phyloP scores from a whole-genome alignment of 2,329 filamentous ascomycete genomes.

The Apiospora koreana region DNA sequence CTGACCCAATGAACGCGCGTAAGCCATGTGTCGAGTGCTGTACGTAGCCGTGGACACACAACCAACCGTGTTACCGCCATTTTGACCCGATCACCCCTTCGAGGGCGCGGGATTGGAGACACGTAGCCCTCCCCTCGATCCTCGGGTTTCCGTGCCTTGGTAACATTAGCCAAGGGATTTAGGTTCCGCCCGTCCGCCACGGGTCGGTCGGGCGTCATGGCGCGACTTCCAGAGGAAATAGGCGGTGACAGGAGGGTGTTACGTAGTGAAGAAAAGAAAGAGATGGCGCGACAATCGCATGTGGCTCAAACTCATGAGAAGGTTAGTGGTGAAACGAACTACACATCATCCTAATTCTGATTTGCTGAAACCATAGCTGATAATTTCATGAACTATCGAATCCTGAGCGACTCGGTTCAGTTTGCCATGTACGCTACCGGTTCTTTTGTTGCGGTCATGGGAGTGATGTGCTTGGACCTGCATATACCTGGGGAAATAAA shows the following conservation, averaged over 20 bases:
- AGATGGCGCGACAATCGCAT: not conserved
- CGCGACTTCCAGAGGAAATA: not conserved
- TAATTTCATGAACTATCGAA: not conserved
- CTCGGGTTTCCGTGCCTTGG: not conserved
- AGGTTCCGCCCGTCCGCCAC: not conserved
- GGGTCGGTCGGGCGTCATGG: not conserved
- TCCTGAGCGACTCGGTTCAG: not conserved
- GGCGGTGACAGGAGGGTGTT: not conserved
- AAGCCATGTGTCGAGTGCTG: slow-evolving; percentile 2
- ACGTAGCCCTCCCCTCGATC: not conserved
- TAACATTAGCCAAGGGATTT: not conserved
- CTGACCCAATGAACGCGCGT: slow-evolving; percentile 5
- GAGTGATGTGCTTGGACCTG: not conserved
- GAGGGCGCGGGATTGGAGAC: not conserved
- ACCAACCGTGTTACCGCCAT: not conserved
- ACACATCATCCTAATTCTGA: not conserved
- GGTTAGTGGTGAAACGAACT: not conserved
- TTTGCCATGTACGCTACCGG: not conserved
- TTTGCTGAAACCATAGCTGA: not conserved
- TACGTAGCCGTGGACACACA: not conserved
- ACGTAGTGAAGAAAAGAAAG: not conserved
- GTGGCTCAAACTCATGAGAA: not conserved
- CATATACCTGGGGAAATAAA: not conserved
- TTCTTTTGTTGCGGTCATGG: too few species aligned
- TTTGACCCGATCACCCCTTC: not conserved